These are phyloP conservation scores for Neurospora sp. DNA, from an alignment of 2,329 filamentous ascomycete genomes.

Conservation along the genomic window DNA sequence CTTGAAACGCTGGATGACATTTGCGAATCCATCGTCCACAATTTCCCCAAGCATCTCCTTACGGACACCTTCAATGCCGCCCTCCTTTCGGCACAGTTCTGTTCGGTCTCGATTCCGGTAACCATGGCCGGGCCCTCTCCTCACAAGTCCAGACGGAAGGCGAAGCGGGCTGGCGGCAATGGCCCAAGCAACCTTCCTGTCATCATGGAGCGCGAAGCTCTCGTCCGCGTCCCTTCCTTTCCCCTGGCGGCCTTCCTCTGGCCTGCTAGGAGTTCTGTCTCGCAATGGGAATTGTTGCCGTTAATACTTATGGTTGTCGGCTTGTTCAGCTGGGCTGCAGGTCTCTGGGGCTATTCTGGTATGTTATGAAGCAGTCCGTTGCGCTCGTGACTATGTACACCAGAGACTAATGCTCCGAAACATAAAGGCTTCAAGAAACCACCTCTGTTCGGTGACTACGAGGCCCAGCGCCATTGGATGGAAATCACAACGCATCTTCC, in stretches of 20 bases:
- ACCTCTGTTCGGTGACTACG: conserved; percentile 93
- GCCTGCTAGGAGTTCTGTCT: conserved; percentile 73
- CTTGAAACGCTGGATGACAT: background rate
- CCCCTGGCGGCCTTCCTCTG: conserved; percentile 90
- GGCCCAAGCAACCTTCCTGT: conserved; percentile 19
- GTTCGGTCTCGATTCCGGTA: conserved; percentile 16
- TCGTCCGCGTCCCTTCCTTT: conserved; percentile 60
- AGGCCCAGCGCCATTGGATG: conserved; percentile 98
- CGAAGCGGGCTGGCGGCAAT: conserved; percentile 37
- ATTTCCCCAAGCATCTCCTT: background rate
- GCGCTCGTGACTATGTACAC: background rate
- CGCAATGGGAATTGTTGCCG: conserved; percentile 87
- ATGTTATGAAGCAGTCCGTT: conserved; percentile 4
- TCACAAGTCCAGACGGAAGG: conserved; percentile 50
- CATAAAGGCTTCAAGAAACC: conserved; percentile 61
- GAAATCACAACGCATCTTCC: conserved; percentile 85
- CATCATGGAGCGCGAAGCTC: conserved; percentile 28
- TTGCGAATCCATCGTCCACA: background rate
- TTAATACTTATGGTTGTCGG: conserved; percentile 83
- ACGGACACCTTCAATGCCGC: conserved; percentile 15
- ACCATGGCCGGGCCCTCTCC: conserved; percentile 42
- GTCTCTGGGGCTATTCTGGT: conserved; percentile 94
- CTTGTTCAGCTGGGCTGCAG: conserved; percentile 85
- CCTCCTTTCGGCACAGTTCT: conserved; percentile 1
- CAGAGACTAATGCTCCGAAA: conserved; percentile 4